Conservation (phyloP, 805 yeast species). For the Jamesozyma gamospora region DNA sequence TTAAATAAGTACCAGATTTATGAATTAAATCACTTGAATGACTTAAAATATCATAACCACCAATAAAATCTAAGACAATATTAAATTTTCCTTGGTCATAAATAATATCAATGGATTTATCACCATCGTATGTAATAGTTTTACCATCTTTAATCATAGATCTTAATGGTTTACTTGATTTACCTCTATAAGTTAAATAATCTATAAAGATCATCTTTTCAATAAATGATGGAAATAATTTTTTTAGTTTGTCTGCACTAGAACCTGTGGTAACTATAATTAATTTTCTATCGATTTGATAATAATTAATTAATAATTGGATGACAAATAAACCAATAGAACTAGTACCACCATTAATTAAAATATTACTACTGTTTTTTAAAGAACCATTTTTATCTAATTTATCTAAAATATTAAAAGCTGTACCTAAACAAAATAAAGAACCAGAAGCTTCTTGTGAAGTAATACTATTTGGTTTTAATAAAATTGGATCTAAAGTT, state of each 20-base stretch:
- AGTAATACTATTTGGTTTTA: slow-evolving; percentile 39
- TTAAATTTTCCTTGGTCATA: slow-evolving; percentile 44
- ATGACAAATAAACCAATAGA: slow-evolving; percentile 57
- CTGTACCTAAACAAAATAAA: slow-evolving; percentile 55
- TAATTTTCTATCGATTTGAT: slow-evolving; percentile 40
- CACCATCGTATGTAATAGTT: slow-evolving; percentile 26
- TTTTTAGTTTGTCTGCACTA: slow-evolving; percentile 35
- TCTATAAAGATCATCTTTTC: slow-evolving; percentile 32
- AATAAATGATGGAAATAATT: slow-evolving; percentile 31
- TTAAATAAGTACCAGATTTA: slow-evolving; percentile 42
- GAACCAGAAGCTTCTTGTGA: slow-evolving; percentile 53
- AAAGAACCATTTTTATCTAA: slow-evolving; percentile 18
- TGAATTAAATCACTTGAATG: slow-evolving; percentile 36
- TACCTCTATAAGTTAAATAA: slow-evolving; percentile 27
- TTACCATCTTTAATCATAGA: slow-evolving; percentile 28
- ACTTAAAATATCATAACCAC: slow-evolving; percentile 47
- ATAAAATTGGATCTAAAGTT: slow-evolving; percentile 36
- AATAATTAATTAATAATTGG: slow-evolving; percentile 47
- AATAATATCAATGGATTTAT: slow-evolving; percentile 16
- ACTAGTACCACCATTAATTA: slow-evolving; percentile 70
- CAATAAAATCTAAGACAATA: slow-evolving; percentile 59
- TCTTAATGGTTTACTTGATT: slow-evolving; percentile 24
- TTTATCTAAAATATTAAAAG: slow-evolving; percentile 36
- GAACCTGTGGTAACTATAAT: slow-evolving; percentile 49
- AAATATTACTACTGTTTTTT: slow-evolving; percentile 38